These are phyloP conservation scores for Apiospora sp. DNA, from an alignment of 2,329 filamentous ascomycete genomes.

Conservation along the genomic window DNA sequence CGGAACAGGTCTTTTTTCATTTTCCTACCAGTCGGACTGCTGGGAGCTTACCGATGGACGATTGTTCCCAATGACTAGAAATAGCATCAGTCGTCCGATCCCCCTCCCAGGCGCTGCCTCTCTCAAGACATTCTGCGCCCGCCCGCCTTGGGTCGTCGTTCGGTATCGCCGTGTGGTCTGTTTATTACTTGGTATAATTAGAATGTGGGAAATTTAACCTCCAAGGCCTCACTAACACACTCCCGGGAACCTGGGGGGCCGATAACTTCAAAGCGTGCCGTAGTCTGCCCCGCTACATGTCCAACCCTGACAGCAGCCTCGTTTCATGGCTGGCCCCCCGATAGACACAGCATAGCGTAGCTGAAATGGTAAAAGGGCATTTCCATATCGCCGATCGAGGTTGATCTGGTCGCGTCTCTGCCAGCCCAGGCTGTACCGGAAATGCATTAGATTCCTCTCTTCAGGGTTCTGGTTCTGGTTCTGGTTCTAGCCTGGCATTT, in stretches of 20 bases:
- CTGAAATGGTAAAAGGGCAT: not conserved
- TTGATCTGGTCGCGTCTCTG: not conserved
- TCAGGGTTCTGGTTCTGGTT: not conserved
- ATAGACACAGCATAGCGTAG: not conserved
- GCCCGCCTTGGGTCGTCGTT: not conserved
- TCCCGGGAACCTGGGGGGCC: not conserved
- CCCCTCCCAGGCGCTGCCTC: not conserved
- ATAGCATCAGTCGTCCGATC: not conserved
- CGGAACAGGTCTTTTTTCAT: not conserved
- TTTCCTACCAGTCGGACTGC: not conserved
- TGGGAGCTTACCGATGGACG: not conserved
- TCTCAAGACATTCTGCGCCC: not conserved
- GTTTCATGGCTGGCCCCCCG: not conserved
- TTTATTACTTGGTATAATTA: not conserved
- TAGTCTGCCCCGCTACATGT: not conserved
- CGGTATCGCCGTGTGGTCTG: slow-evolving; percentile 3
- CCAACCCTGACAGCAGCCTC: slow-evolving; percentile 1
- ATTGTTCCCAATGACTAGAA: not conserved
- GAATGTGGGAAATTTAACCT: slow-evolving; percentile 2
- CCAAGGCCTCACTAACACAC: not conserved
- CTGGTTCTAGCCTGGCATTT: not conserved
- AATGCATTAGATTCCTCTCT: not conserved
- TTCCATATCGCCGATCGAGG: not conserved
- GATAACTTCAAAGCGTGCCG: slow-evolving; percentile 16
- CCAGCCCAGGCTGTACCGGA: not conserved